Conservation (phyloP, 441 rosid species). For the Populus hybrid region DNA sequence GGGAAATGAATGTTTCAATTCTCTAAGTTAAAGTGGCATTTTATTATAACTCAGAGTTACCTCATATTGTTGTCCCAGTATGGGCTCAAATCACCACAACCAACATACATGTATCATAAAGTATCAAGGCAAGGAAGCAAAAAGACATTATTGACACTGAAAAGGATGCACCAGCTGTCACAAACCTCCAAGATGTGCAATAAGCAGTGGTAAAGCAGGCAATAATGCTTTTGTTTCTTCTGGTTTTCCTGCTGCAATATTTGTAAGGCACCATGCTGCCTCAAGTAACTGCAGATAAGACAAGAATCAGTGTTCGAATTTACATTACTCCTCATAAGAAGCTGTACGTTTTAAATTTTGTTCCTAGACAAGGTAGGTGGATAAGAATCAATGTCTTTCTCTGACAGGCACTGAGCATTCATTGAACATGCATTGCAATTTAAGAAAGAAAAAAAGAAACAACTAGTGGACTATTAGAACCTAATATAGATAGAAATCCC, state of each 20-base stretch:
- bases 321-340: not conserved
- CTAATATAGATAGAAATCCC: no score
- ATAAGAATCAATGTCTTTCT: no score
- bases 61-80: not conserved
- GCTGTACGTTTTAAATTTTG: no score
- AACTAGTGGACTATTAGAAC: no score
- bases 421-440: no score
- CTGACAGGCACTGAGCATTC: no score
- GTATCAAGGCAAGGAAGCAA: not conserved
- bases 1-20: not conserved
- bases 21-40: constrained; percentile 1
- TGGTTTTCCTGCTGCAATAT: constrained; percentile 92
- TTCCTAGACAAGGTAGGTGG: no score
- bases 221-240: constrained; percentile 86
- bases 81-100: not conserved
- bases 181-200: constrained; percentile 96
- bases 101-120: not conserved
- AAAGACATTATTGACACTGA: not conserved
- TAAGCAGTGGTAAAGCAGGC: constrained; percentile 86
- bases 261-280: constrained; percentile 98
- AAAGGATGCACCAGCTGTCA: constrained; percentile 14
- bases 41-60: not conserved
- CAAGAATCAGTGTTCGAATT: not conserved
- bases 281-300: constrained; percentile 77
- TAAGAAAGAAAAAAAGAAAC: no score